Evolutionary conservation across 139 green algal species (phyloP).

Genomic region (Chlorokybus atmophyticus): DNA sequence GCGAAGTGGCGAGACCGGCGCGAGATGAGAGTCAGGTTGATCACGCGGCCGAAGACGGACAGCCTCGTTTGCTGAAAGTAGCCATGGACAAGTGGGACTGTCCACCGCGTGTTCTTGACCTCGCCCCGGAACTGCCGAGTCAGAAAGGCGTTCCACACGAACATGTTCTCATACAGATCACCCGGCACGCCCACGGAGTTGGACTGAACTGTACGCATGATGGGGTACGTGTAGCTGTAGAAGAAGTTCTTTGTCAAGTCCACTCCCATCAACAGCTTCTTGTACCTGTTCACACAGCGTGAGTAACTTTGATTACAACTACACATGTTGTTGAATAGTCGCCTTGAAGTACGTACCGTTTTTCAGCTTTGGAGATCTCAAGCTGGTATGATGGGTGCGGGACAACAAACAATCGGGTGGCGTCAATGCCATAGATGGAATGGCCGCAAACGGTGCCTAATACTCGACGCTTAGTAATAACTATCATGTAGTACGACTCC

Average conservation of each 20-base stretch:
- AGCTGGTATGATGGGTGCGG: slow-evolving; percentile 24
- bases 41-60: slow-evolving; percentile 49
- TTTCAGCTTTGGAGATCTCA: slow-evolving; percentile 30
- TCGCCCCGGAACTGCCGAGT: slow-evolving; percentile 42
- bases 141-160: slow-evolving; percentile 87
- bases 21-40: slow-evolving; percentile 77
- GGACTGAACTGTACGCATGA: slow-evolving; percentile 34
- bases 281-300: slow-evolving; percentile 20
- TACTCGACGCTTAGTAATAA: slow-evolving; percentile 53
- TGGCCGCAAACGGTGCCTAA: slow-evolving; percentile 65
- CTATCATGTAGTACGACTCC: slow-evolving; percentile 74
- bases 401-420: slow-evolving; percentile 61
- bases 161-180: slow-evolving; percentile 49
- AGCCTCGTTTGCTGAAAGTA: slow-evolving; percentile 75
- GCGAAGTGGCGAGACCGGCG: slow-evolving; percentile 84
- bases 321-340: slow-evolving; percentile 3
- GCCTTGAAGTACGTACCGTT: slow-evolving; percentile 13
- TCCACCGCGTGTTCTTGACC: slow-evolving; percentile 48
- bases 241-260: slow-evolving; percentile 85
- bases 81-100: slow-evolving; percentile 76
- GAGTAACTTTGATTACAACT: not conserved
- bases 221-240: slow-evolving; percentile 73
- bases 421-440: slow-evolving; percentile 66
- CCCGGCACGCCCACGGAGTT: not conserved
- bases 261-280: slow-evolving; percentile 59